phyloP scores from a whole-genome alignment of 805 yeast genomes.

The Kodamaea leandrae region DNA sequence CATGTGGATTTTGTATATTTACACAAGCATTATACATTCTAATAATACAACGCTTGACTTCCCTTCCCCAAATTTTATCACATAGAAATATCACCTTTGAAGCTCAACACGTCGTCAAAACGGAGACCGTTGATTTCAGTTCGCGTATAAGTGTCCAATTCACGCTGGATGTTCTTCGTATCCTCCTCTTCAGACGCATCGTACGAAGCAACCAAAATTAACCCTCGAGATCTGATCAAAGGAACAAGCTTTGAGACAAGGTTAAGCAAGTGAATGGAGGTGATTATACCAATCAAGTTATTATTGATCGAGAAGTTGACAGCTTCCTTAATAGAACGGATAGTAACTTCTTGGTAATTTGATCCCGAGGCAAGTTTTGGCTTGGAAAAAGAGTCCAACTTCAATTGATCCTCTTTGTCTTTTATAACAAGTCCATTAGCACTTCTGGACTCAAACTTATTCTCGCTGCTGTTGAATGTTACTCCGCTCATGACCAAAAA shows the following conservation, averaged over 20 bases:
- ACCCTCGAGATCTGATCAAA: conserved; percentile 73
- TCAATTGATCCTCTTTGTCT: conserved; percentile 12
- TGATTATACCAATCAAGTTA: conserved; percentile 79
- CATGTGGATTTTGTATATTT: no score
- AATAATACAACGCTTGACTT: conserved; percentile 2
- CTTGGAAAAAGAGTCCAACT: conserved; percentile 28
- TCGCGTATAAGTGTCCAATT: conserved; percentile 36
- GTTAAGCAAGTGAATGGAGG: conserved; percentile 66
- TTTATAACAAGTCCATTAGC: conserved; percentile 41
- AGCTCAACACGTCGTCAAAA: conserved; percentile 60
- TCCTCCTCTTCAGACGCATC: conserved; percentile 31
- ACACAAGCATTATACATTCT: no score
- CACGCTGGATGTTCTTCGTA: conserved; percentile 25
- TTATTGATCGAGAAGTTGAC: conserved; percentile 76
- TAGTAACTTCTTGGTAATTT: conserved; percentile 42
- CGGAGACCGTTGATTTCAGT: conserved; percentile 66
- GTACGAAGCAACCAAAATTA: conserved; percentile 73
- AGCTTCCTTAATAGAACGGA: conserved; percentile 78
- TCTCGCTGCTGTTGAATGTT: conserved; percentile 26
- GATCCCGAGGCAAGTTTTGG: conserved; percentile 31
- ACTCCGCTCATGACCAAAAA: conserved; percentile 79
- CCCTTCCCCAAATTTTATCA: not conserved
- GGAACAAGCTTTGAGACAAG: conserved; percentile 76
- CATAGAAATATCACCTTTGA: conserved; percentile 51
- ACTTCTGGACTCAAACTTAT: conserved; percentile 38